phyloP scores from a whole-genome alignment of 169 alveolate species.

The Plasmodium fragile region DNA sequence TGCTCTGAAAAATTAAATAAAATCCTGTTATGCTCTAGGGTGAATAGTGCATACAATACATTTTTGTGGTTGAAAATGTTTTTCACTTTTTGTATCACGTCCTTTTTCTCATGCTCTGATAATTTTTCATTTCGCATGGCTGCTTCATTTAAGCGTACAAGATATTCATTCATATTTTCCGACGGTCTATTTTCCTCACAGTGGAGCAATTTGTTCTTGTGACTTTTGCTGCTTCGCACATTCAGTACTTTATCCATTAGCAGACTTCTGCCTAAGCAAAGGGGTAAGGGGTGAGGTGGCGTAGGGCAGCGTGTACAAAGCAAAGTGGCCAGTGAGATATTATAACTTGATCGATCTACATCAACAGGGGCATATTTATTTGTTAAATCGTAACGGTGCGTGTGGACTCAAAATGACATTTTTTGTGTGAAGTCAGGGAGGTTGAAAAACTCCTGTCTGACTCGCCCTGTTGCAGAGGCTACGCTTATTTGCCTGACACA shows the following conservation, averaged over 20 bases:
- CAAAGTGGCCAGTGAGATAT: background rate
- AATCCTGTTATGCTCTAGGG: constrained; percentile 28
- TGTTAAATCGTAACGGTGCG: background rate
- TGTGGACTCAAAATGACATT: background rate
- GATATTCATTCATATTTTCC: constrained; percentile 14
- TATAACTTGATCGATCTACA: background rate
- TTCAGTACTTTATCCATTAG: constrained; percentile 35
- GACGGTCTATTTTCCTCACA: background rate
- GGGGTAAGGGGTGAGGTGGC: background rate
- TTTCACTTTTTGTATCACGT: background rate
- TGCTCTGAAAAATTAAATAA: constrained; percentile 35
- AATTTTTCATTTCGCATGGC: background rate
- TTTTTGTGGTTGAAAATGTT: constrained; percentile 35
- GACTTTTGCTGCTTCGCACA: constrained; percentile 23
- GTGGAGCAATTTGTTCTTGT: background rate
- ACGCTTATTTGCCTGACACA: background rate
- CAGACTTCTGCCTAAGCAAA: constrained; percentile 2
- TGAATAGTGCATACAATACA: constrained; percentile 53
- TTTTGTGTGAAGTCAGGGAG: background rate
- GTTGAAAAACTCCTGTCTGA: background rate
- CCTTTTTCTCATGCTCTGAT: background rate
- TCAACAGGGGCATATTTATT: background rate
- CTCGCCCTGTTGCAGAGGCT: background rate
- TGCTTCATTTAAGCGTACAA: constrained; percentile 5
- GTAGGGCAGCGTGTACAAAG: background rate